Evolutionary conservation across 768 basidiomycete genomes (phyloP).

Genomic region (Tulasnella sp.): DNA sequence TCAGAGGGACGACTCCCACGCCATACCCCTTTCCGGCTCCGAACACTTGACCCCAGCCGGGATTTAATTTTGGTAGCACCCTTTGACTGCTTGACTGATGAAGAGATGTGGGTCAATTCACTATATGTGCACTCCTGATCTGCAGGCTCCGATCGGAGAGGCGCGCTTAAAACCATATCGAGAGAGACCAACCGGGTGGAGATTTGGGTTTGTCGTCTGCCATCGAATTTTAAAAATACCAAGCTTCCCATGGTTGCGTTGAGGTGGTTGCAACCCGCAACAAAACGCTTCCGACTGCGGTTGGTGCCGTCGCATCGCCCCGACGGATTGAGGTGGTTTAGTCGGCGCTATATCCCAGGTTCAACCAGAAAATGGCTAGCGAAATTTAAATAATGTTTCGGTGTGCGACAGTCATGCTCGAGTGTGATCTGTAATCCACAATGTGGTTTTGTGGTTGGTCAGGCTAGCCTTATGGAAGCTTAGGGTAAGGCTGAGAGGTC

Average conservation of each 20-base stretch:
- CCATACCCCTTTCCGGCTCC: neutral
- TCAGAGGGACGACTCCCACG: no score
- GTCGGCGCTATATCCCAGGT: neutral
- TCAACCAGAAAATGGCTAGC: neutral
- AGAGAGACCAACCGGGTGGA: no score
- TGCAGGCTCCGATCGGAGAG: no score
- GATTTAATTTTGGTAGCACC: no score
- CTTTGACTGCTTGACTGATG: no score
- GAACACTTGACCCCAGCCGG: neutral
- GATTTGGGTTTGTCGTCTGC: neutral
- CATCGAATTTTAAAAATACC: neutral
- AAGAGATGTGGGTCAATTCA: no score
- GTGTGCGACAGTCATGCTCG: neutral
- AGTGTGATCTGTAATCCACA: neutral
- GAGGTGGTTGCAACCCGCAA: neutral
- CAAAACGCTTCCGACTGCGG: neutral
- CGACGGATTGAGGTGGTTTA: neutral
- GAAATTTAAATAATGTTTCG: neutral
- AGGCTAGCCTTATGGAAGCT: neutral
- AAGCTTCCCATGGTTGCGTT: neutral
- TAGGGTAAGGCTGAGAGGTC: neutral
- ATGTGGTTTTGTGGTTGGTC: neutral
- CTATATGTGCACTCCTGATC: no score
- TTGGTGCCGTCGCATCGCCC: neutral
- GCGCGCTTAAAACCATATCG: no score